Evolutionary conservation across 129 eudicot species (phyloP).

Genomic region (Gnaphalium uliginosum): DNA sequence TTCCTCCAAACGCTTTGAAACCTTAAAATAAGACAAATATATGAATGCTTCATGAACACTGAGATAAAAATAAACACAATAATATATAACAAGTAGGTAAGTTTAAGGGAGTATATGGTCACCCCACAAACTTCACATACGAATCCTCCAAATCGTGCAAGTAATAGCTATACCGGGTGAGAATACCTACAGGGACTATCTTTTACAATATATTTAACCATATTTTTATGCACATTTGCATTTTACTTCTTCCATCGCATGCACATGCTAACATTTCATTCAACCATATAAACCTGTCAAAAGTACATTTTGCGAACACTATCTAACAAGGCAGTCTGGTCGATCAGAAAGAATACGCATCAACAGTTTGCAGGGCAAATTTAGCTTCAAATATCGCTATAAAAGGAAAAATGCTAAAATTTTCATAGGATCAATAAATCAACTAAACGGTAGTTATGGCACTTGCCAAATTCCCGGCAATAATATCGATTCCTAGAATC

Average conservation of each 20-base stretch:
- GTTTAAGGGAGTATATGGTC: neutral
- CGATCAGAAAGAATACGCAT: neutral
- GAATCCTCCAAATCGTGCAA: neutral
- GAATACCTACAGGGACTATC: neutral
- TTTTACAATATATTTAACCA: neutral
- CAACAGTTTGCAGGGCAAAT: neutral
- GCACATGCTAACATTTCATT: neutral
- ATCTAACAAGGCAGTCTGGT: neutral
- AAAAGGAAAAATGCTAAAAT: neutral
- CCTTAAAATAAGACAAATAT: conserved; percentile 48
- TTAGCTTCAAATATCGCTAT: neutral
- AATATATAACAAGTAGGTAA: too few species aligned
- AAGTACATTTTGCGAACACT: too few species aligned
- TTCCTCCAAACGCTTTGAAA: conserved; percentile 72
- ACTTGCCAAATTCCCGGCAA: neutral
- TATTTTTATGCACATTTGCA: neutral
- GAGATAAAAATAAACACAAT: neutral
- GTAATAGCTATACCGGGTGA: neutral
- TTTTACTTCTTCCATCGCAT: neutral
- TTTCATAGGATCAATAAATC: neutral
- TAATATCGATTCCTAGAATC: neutral
- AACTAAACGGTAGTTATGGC: neutral
- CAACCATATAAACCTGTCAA: neutral
- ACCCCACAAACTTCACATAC: neutral
- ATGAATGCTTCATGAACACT: neutral